phyloP scores from a whole-genome alignment of 805 yeast species.

The Candida tibetensis region DNA sequence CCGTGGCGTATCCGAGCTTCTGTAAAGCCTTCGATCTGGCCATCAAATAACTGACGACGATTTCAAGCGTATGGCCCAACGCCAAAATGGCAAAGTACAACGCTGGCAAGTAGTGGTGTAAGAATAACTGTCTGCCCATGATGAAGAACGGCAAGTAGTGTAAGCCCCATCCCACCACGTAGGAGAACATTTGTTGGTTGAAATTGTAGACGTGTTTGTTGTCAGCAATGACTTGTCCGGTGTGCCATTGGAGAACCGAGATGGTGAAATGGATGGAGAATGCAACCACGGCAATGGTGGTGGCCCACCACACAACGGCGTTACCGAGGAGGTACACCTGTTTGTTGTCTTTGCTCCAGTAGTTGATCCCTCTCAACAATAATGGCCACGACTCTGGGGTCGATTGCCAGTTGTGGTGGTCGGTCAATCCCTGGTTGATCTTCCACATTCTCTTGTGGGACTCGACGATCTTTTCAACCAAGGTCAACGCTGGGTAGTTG shows the following conservation, averaged over 20 bases:
- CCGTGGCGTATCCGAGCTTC: slow-evolving; percentile 41
- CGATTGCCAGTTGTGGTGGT: slow-evolving; percentile 70
- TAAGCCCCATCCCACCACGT: slow-evolving; percentile 64
- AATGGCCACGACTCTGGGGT: slow-evolving; percentile 74
- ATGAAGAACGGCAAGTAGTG: slow-evolving; percentile 76
- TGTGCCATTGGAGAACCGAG: slow-evolving; percentile 60
- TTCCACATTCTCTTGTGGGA: slow-evolving; percentile 75
- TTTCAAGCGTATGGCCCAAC: slow-evolving; percentile 64
- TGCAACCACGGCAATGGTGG: slow-evolving; percentile 49
- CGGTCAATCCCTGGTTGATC: slow-evolving; percentile 65
- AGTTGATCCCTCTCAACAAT: slow-evolving; percentile 73
- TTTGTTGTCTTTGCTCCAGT: slow-evolving; percentile 62
- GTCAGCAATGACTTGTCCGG: slow-evolving; percentile 40
- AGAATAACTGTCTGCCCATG: slow-evolving; percentile 90
- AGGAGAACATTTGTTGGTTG: slow-evolving; percentile 61
- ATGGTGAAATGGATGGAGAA: slow-evolving; percentile 49
- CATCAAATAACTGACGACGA: slow-evolving; percentile 42
- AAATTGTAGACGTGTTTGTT: slow-evolving; percentile 60
- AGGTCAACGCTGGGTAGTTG: slow-evolving; percentile 52
- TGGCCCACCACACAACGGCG: slow-evolving; percentile 77
- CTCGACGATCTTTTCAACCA: slow-evolving; percentile 61
- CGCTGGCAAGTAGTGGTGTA: slow-evolving; percentile 93
- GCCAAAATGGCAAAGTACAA: slow-evolving; percentile 82
- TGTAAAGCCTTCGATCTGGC: slow-evolving; percentile 39
- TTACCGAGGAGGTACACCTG: slow-evolving; percentile 76